Evolutionary conservation across 805 yeast genomes (phyloP).

Genomic region (Saturnispora zaruensis): DNA sequence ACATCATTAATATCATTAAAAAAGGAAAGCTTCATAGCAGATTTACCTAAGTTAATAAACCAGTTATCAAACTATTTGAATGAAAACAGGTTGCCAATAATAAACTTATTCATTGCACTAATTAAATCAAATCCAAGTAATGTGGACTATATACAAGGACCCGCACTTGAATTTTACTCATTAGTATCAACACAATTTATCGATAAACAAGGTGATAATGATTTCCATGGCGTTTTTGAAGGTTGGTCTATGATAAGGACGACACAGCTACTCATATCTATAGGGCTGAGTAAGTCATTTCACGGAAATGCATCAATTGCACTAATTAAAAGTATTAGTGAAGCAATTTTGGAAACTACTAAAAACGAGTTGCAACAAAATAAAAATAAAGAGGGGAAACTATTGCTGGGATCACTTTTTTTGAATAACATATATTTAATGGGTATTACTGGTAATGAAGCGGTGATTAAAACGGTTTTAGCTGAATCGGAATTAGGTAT

Average conservation of each 20-base stretch:
- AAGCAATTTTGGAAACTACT: background rate
- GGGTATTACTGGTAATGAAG: background rate
- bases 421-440: background rate
- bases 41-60: background rate
- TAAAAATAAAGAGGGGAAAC: conserved; percentile 1
- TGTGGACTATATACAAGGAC: background rate
- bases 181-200: background rate
- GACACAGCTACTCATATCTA: background rate
- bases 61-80: background rate
- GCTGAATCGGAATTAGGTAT: background rate
- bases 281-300: background rate
- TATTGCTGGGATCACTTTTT: conserved; percentile 1
- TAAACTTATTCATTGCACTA: background rate
- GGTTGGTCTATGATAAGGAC: conserved; percentile 3
- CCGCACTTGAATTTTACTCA: conserved; percentile 1
- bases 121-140: background rate
- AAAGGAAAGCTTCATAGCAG: background rate
- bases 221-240: conserved; percentile 1
- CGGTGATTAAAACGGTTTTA: background rate
- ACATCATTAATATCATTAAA: background rate
- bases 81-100: background rate
- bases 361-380: background rate
- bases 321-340: background rate
- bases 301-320: background rate
- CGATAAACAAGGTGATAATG: background rate